These are phyloP conservation scores for Kalmusia sp. DNA, from an alignment of 2,329 filamentous ascomycete species.

Conservation along the genomic window DNA sequence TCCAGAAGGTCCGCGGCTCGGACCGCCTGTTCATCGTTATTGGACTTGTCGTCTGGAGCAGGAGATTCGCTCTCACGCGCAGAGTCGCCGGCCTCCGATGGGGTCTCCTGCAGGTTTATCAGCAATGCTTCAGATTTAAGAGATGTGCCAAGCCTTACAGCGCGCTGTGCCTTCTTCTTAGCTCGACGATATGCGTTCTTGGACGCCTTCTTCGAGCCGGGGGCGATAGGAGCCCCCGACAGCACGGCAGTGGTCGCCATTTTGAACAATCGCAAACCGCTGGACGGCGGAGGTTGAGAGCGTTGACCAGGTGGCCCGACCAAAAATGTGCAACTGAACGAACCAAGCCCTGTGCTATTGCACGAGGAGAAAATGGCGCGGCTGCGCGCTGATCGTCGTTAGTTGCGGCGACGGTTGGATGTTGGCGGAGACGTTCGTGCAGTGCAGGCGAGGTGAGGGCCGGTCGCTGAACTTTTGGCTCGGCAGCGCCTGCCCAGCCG, in stretches of 20 bases:
- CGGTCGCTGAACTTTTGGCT: slow-evolving; percentile 1
- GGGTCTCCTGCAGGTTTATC: slow-evolving; percentile 41
- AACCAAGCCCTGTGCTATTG: neutral
- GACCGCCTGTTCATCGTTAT: slow-evolving; percentile 46
- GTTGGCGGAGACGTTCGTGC: neutral
- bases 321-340: neutral
- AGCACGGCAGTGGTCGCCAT: slow-evolving; percentile 27
- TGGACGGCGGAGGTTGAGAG: slow-evolving; percentile 1
- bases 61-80: slow-evolving; percentile 48
- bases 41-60: slow-evolving; percentile 38
- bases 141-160: slow-evolving; percentile 49
- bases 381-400: neutral
- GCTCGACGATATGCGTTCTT: slow-evolving; percentile 94
- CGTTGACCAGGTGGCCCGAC: neutral
- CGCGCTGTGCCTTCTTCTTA: slow-evolving; percentile 91
- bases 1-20: slow-evolving; percentile 54
- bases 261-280: neutral
- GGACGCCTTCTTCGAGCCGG: slow-evolving; percentile 69
- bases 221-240: slow-evolving; percentile 32
- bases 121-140: slow-evolving; percentile 16
- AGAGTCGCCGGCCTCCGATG: slow-evolving; percentile 40
- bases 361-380: neutral
- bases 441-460: slow-evolving; percentile 1
- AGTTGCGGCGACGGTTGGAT: neutral
- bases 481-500: neutral